Evolutionary conservation across 169 alveolate species (phyloP).

Genomic region (Hammondia hammondi): DNA sequence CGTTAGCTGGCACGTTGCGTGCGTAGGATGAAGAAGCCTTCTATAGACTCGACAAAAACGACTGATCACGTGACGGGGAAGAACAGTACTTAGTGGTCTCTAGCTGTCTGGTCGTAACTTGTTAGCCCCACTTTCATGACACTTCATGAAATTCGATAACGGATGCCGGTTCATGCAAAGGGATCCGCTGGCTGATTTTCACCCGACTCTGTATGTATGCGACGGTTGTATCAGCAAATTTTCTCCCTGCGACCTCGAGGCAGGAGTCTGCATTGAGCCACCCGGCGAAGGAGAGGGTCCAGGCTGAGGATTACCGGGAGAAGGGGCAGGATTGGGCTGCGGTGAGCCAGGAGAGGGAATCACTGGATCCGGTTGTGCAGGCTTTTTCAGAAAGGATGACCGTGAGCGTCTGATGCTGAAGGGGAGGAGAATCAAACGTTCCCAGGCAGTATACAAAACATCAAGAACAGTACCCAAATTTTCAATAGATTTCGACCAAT

Average conservation of each 20-base stretch:
- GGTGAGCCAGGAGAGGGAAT: neutral
- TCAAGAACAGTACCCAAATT: slow-evolving; percentile 4
- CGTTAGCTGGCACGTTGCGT: too few relatives aligned
- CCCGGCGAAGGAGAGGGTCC: neutral
- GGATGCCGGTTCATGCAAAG: too few relatives aligned
- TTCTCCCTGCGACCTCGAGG: neutral
- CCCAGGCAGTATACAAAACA: slow-evolving; percentile 10
- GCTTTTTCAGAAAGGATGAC: neutral
- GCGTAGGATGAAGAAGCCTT: too few relatives aligned
- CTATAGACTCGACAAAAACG: too few relatives aligned
- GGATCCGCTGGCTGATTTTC: neutral
- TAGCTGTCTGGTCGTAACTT: too few relatives aligned
- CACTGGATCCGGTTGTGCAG: neutral
- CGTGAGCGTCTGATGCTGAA: slow-evolving; percentile 1
- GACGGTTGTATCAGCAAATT: neutral
- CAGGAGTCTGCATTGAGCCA: neutral
- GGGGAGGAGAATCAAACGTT: neutral
- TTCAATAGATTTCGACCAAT: slow-evolving; percentile 19
- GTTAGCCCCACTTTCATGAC: too few relatives aligned
- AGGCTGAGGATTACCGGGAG: neutral
- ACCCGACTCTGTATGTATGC: neutral
- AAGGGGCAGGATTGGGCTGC: neutral
- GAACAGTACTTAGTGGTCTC: too few relatives aligned
- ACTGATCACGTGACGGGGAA: too few relatives aligned
- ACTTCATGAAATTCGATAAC: too few relatives aligned